Evolutionary conservation across 768 basidiomycete species (phyloP).

Genomic region (Boletus rubescentipes): DNA sequence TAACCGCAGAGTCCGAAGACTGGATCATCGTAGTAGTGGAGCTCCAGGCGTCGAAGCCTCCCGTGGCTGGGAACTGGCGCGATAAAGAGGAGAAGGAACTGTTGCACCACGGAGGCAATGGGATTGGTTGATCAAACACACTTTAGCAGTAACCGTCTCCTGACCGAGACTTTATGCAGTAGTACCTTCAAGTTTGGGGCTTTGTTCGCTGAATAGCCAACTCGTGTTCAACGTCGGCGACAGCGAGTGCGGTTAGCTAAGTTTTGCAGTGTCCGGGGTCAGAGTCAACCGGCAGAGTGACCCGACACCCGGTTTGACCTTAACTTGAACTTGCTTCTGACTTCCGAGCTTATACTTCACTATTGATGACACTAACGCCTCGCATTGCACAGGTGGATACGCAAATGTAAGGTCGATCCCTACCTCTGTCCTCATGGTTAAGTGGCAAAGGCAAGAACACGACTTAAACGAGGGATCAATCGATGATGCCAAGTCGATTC

Average conservation of each 20-base stretch:
- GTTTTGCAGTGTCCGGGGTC: conserved; percentile 25
- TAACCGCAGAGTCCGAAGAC: conserved; percentile 15
- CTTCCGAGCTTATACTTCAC: too few species aligned
- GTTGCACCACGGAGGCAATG: neutral
- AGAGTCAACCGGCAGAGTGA: neutral
- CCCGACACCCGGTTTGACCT: neutral
- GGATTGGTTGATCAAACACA: neutral
- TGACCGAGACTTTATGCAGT: neutral
- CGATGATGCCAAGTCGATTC: too few species aligned
- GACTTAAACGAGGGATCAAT: too few species aligned
- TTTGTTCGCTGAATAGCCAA: neutral
- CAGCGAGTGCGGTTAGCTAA: neutral
- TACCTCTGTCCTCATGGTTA: too few species aligned
- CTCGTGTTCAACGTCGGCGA: conserved; percentile 9
- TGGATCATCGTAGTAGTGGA: conserved; percentile 16
- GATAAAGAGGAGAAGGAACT: conserved; percentile 3
- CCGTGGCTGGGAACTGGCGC: conserved; percentile 3
- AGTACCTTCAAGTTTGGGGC: neutral
- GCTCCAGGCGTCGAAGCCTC: conserved; percentile 3
- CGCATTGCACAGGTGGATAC: too few species aligned
- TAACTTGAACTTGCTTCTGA: too few species aligned
- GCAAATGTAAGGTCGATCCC: too few species aligned
- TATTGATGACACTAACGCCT: too few species aligned
- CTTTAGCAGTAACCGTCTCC: neutral
- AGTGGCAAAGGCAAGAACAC: too few species aligned